Base-by-base conservation (phyloP, 371 early-diverging fungal species). In the Synchytrium microbalum region DNA sequence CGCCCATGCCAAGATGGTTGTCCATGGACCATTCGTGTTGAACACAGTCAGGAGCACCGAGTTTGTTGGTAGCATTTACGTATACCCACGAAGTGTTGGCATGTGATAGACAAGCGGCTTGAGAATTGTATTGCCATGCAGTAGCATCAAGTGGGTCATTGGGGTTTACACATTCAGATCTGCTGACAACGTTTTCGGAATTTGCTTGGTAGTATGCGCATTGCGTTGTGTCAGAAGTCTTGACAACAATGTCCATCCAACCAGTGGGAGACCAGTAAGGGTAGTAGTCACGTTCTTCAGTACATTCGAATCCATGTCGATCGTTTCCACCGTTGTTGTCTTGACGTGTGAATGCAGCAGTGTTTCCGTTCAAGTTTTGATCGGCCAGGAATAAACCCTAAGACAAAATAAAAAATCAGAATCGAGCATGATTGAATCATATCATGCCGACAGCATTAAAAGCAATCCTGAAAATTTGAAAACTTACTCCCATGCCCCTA, bases 251-350 rank as follows among this genome's bases (percentile, higher is more conserved):
- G 63, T 75, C 76, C 38, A 73, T 59, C 75, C 75, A 75, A 3
- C 67, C 69, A 31, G 71, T 67, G 1, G 71, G 72, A 32, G 67
- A 69, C 69, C 71, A 75, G 61, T 73, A 73, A 13, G 51, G 51
- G 32, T 67, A 75, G 60, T 73, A 75, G 60, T 75, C 76, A 54
- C 73, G 55, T 54, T 75, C 76, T 59, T 75, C 76, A 28, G 70
- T 62, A 59, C 76, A 75, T 61, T 75, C 76, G 38, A 69, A 68
- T 28, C 76, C 76, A 68, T 63, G 61, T 5, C 76, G 30, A 10
- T 65, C 54, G n/a, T 38, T 38, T 24, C 31, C 27, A 8, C 69
- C 71, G 24, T 67, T 67, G 10, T 61, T 57, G 26, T 67, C 65
- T 64, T 75, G 76, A 14, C 76, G 65, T 13, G 76, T 75, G 64